phyloP scores from a whole-genome alignment of 805 yeast genomes.

The Sugiyamaella floridensis region DNA sequence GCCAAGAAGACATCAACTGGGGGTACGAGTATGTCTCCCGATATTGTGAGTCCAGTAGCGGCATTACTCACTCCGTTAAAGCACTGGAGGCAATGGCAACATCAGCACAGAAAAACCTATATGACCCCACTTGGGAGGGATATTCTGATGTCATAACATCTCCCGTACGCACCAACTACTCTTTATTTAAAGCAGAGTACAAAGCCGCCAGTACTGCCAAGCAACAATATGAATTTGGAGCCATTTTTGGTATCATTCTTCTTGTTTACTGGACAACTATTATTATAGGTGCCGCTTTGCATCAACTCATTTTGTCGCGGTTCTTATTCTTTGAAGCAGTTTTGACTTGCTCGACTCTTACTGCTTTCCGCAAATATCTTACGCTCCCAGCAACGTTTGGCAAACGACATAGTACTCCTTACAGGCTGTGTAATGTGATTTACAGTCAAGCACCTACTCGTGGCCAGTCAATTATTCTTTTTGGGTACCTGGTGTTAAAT shows the following conservation, averaged over 20 bases:
- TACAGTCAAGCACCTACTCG: constrained; percentile 35
- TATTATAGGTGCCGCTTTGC: constrained; percentile 17
- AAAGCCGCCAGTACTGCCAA: constrained; percentile 23
- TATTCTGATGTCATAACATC: not conserved
- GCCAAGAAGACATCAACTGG: constrained; percentile 19
- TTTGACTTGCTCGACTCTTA: not conserved
- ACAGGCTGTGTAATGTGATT: constrained; percentile 14
- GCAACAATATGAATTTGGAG: constrained; percentile 26
- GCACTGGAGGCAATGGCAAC: constrained; percentile 26
- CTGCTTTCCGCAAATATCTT: constrained; percentile 21
- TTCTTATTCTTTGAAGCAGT: too few species aligned
- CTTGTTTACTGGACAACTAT: constrained; percentile 30
- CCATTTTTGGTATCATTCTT: constrained; percentile 25
- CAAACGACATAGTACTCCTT: constrained; percentile 26
- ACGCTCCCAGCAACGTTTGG: constrained; percentile 31
- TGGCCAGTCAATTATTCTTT: constrained; percentile 35
- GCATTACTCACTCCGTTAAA: constrained; percentile 16
- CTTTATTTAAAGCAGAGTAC: constrained; percentile 14
- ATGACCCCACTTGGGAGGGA: constrained; percentile 9
- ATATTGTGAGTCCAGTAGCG: constrained; percentile 29
- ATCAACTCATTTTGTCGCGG: not conserved
- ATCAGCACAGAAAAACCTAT: constrained; percentile 27
- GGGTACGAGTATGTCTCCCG: constrained; percentile 24
- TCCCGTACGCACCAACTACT: constrained; percentile 6
- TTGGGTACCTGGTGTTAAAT: constrained; percentile 30